Evolutionary conservation across 2,329 filamentous ascomycete genomes (phyloP).

Genomic region (Ophiostoma piceae): DNA sequence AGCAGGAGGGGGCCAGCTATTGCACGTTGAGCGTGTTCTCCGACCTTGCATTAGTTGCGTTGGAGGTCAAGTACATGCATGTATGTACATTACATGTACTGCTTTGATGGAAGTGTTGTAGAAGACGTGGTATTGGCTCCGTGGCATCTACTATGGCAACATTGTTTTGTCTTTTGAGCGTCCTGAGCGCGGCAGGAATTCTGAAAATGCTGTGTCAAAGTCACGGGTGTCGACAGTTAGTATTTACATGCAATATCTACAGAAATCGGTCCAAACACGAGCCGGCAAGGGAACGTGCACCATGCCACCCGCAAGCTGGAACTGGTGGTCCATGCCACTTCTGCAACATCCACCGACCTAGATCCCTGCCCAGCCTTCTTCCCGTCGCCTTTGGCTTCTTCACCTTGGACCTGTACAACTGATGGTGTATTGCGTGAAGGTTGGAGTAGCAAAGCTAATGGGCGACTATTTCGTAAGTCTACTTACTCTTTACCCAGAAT

Average conservation of each 20-base stretch:
- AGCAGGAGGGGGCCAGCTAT: neutral
- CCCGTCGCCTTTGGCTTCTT: neutral
- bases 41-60: neutral
- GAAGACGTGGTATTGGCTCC: neutral
- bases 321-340: slow-evolving; percentile 19
- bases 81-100: neutral
- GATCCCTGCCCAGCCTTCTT: neutral
- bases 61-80: neutral
- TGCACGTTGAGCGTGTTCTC: slow-evolving; percentile 3
- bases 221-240: neutral
- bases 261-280: neutral
- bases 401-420: neutral
- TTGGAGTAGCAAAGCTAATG: neutral
- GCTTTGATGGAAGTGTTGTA: neutral
- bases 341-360: neutral
- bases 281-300: slow-evolving; percentile 15
- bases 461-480: no score
- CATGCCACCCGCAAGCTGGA: slow-evolving; percentile 1
- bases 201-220: neutral
- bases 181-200: neutral
- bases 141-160: neutral
- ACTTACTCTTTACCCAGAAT: neutral
- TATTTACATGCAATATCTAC: neutral
- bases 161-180: no score
- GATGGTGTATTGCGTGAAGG: neutral